phyloP scores from a whole-genome alignment of 495 filamentous ascomycete species.

The Trichoderma gamsii region DNA sequence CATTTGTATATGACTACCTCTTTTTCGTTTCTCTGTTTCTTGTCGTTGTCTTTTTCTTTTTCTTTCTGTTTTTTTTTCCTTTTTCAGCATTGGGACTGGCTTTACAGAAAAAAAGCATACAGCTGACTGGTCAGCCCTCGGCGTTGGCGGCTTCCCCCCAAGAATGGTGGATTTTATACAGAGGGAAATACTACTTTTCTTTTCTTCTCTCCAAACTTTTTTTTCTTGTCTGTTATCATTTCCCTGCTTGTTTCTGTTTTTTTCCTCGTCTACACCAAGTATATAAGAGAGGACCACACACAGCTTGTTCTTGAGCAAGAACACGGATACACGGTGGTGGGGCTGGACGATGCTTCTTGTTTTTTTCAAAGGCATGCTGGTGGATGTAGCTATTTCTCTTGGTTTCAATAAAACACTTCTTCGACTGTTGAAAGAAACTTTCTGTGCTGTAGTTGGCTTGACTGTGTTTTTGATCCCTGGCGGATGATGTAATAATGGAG shows the following conservation, averaged over 20 bases:
- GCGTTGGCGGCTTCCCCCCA: not conserved
- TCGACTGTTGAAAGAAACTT: too few relatives aligned
- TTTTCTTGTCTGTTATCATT: not conserved
- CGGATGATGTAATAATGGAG: too few relatives aligned
- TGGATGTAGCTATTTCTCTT: not conserved
- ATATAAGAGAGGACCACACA: too few relatives aligned
- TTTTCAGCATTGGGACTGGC: not conserved
- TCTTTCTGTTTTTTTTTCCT: not conserved
- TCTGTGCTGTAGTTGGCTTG: too few relatives aligned
- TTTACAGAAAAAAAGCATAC: not conserved
- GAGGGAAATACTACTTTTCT: not conserved
- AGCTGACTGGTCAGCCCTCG: not conserved
- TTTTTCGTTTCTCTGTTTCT: not conserved
- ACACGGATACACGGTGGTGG: not conserved
- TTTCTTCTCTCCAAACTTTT: not conserved
- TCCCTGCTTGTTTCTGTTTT: not conserved
- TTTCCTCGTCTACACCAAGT: not conserved
- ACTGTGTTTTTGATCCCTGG: too few relatives aligned
- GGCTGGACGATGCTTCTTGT: not conserved
- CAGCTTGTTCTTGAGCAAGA: not conserved
- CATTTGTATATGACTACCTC: not conserved
- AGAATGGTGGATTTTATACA: slow-evolving; percentile 3
- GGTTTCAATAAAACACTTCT: too few relatives aligned
- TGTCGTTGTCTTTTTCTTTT: not conserved
- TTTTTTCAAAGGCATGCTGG: not conserved